Evolutionary conservation across 2,329 filamentous ascomycete species (phyloP), one percentile per base, ranked within the genome.

Genomic region (Hypoxylon sp.): DNA sequence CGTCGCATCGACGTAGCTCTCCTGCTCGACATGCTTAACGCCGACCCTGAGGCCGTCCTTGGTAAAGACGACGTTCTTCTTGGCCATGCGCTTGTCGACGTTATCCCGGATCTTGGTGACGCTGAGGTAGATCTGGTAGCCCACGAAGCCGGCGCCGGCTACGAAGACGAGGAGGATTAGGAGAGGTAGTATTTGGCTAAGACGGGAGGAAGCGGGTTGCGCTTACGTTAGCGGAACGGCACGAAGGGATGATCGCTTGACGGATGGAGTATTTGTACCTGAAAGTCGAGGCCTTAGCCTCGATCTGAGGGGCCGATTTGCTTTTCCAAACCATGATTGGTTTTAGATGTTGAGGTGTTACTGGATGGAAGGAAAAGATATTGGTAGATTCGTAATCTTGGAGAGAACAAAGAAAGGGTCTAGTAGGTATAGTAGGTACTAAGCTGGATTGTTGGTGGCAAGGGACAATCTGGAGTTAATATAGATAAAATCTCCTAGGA

Each of bases 31-130:
- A 67, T 93, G 85, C 80, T 90, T 91, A 67, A 94, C 76, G 52
- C 89, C 89, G 48, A 94, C 90, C 66, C 87, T 87, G 67, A 92
- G 81, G 60, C 92, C 92, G 62, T 93, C 91, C 77, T 92, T 93
- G 41, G 89, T 90, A 79, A 93, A 91, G 43, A 89, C 83, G 62
- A 94, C 87, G 77, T 94, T 91, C 82, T 91, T 92, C 81, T 88
- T 88, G 78, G 90, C 89, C 87, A 94, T 91, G 75, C 88, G 88
- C 79, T 90, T 84, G 52, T 86, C 87, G 50, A 91, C 90, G 64
- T 87, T 84, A 65, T 87, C 83, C 67, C 87, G 86, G 73, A 94
- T 89, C 78, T 91, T 86, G 80, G 83, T 84, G 60, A 87, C 84
- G 79, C 89, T 89, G 60, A 91, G 79, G 80, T 91, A 94, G 77